A percentile compares a stretch with the other conserved stretches of the same genome.
phyloP scores from a whole-genome alignment of 176 grass and related monocot species.

The Alopecurus myosuroides region DNA sequence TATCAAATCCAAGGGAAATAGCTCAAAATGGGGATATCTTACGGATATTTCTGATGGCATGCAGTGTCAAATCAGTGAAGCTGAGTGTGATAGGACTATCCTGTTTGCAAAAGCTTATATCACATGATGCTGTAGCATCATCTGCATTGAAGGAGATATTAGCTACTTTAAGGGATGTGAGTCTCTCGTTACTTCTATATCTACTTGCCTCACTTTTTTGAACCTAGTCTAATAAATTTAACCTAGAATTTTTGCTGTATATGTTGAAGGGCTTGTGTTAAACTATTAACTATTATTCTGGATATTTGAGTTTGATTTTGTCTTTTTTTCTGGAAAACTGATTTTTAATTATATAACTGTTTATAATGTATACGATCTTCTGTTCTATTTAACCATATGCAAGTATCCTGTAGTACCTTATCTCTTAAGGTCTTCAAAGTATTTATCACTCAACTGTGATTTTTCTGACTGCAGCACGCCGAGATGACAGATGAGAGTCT shows the following conservation, averaged over 20 bases:
- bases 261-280: background rate
- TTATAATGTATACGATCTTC: background rate
- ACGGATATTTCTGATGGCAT: conserved; percentile 95
- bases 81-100: conserved; percentile 95
- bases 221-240: background rate
- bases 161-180: conserved; percentile 90
- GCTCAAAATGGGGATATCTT: conserved; percentile 85
- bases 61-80: conserved; percentile 84
- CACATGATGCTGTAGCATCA: conserved; percentile 72
- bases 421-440: background rate
- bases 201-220: background rate
- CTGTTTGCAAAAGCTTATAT: conserved; percentile 98
- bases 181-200: conserved; percentile 23
- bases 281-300: conserved; percentile 6
- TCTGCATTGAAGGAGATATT: conserved; percentile 91
- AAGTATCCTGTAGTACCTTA: conserved; percentile 14
- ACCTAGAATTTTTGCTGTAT: background rate
- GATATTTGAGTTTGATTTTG: background rate
- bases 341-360: background rate
- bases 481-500: conserved; percentile 94
- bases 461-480: conserved; percentile 58
- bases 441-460: conserved; percentile 24
- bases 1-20: conserved; percentile 84
- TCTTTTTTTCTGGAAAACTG: background rate
- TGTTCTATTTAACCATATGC: background rate